Evolutionary conservation across 805 yeast genomes (phyloP), one percentile per base, ranked within the genome.

Genomic region (Myxozyma neotropica): DNA sequence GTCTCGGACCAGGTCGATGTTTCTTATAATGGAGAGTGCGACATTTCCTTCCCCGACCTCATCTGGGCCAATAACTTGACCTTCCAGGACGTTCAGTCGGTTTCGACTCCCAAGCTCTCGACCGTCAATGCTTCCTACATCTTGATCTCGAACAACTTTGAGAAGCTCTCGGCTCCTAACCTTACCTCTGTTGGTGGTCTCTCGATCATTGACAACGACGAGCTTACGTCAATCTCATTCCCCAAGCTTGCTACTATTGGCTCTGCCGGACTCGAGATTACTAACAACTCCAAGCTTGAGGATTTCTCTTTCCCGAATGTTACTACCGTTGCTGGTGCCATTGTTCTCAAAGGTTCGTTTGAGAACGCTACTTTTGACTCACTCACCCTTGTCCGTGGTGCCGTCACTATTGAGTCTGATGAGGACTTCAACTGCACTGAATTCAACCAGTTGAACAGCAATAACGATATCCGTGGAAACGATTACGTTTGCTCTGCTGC

Each of bases 391-490:
- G 96, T 94, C 71, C 83, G 84, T 74, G 99, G 99, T 83, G 97
- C 96, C 76, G 95, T 92, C 78, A 78, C 79, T 72, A 81, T 94
- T 72, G 87, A 86, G 74, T 81, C 96, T 62, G 73, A 78, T 59
- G 87, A 89, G 73, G 86, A 87, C 71, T 85, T 89, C 77, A 84
- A 90, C 78, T 94, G 99, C 84, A 74, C 80, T 64, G 79, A 81
- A 56, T 89, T 92, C 80, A 82, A 87, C 75, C 71, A 75, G 56
- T 82, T 89, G 73, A 85, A 89, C 82, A 75, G 78, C 72, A 80
- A 81, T 70, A 95, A 96, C 77, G 88, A 82, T 74, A 85, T 94
- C 76, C 90, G 86, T 79, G 99, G 99, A 83, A 90, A 89, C 80
- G 80, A 84, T 70, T 92, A 84, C 80, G 81, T 76, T 70, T 88